phyloP scores from a whole-genome alignment of 352 stramenopile species.

The Saprolegnia diclina region DNA sequence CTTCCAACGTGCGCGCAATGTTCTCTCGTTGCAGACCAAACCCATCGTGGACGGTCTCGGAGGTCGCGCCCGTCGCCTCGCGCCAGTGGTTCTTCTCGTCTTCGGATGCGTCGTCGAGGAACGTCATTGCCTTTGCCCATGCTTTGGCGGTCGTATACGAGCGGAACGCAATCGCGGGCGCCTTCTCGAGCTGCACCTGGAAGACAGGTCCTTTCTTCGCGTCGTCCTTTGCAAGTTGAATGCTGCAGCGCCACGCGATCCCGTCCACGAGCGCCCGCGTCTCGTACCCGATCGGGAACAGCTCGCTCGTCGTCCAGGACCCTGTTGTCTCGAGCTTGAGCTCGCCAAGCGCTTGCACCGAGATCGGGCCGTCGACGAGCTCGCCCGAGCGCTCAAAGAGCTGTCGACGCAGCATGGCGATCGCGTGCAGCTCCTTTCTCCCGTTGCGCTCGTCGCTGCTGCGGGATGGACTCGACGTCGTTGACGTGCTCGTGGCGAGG shows the following conservation, averaged over 20 bases:
- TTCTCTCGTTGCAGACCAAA: constrained; percentile 72
- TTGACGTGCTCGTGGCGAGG: not conserved
- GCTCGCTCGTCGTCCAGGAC: constrained; percentile 69
- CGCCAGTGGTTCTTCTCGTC: constrained; percentile 13
- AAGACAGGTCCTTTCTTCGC: constrained; percentile 79
- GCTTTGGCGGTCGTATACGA: constrained; percentile 73
- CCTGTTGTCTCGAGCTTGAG: constrained; percentile 47
- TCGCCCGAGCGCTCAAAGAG: constrained; percentile 50
- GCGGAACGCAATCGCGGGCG: constrained; percentile 61
- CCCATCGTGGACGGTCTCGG: constrained; percentile 44
- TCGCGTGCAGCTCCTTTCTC: constrained; percentile 56
- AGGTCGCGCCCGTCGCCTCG: not conserved
- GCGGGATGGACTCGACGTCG: not conserved
- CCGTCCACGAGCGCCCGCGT: constrained; percentile 52
- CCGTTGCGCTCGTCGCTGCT: not conserved
- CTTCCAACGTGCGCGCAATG: constrained; percentile 68
- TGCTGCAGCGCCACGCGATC: constrained; percentile 18
- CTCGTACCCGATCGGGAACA: constrained; percentile 71
- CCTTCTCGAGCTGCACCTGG: constrained; percentile 54
- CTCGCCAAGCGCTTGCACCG: constrained; percentile 41
- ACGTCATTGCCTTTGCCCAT: constrained; percentile 69
- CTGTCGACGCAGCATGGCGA: constrained; percentile 53
- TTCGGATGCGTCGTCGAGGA: constrained; percentile 14
- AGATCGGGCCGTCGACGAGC: constrained; percentile 65
- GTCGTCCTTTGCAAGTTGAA: constrained; percentile 50